Conservation (phyloP, 1,284 basidiomycete genomes). For the Porodaedalea pini region DNA sequence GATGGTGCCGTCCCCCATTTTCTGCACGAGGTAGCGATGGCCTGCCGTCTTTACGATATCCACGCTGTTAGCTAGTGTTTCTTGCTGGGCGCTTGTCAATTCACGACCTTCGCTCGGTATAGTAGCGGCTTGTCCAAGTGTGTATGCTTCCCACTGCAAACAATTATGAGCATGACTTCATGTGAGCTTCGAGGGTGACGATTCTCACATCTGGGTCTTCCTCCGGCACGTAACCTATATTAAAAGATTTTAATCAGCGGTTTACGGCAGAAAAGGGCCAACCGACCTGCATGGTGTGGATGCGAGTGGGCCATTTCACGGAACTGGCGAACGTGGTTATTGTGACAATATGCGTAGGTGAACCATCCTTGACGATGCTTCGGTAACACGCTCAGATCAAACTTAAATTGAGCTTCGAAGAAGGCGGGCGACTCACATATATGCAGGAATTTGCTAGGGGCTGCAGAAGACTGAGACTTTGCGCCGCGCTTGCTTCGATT, state of each 20-base stretch:
- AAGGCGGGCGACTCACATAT: constrained; percentile 56
- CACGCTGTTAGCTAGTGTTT: constrained; percentile 57
- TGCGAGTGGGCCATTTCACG: constrained; percentile 67
- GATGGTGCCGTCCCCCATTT: constrained; percentile 85
- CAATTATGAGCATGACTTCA: constrained; percentile 24
- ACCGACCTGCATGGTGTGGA: constrained; percentile 60
- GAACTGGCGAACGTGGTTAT: constrained; percentile 86
- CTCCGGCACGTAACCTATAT: constrained; percentile 64
- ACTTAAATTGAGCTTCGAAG: constrained; percentile 20
- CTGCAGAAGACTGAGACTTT: constrained; percentile 76
- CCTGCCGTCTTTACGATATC: constrained; percentile 73
- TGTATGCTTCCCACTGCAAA: constrained; percentile 75
- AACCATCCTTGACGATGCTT: constrained; percentile 90
- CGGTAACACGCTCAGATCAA: constrained; percentile 20
- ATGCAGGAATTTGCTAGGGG: constrained; percentile 73
- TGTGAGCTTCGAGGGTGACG: constrained; percentile 6
- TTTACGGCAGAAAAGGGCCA: constrained; percentile 25
- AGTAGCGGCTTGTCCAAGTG: constrained; percentile 67
- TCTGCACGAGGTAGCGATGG: constrained; percentile 87
- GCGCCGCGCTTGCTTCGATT: constrained; percentile 58
- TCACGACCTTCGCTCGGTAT: constrained; percentile 58
- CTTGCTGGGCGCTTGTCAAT: constrained; percentile 57
- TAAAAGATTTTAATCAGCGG: constrained; percentile 15
- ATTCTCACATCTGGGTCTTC: constrained; percentile 70
- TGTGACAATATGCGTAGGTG: constrained; percentile 94